Evolutionary conservation across 495 filamentous ascomycete genomes (phyloP).

Genomic region (Penicillium manginii): DNA sequence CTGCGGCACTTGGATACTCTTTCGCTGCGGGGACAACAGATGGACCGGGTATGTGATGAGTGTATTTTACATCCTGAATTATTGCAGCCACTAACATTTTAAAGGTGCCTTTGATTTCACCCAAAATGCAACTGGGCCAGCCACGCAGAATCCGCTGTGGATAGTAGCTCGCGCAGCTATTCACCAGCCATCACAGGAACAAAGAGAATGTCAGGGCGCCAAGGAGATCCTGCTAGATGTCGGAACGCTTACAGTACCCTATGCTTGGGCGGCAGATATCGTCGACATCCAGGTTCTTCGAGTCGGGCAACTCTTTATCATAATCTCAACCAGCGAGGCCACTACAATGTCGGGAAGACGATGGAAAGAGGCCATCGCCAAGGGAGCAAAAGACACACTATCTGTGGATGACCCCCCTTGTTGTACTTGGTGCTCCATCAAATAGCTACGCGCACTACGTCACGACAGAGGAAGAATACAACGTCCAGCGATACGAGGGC

Average conservation of each 20-base stretch:
- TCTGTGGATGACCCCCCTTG: constrained; percentile 63
- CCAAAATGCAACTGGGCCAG: constrained; percentile 77
- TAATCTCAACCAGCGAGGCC: constrained; percentile 88
- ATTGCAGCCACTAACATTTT: no score
- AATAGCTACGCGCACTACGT: constrained; percentile 98
- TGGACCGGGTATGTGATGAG: constrained; percentile 60
- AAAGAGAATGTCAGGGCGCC: constrained; percentile 75
- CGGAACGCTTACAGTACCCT: constrained; percentile 77
- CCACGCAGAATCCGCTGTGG: constrained; percentile 81
- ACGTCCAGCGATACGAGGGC: constrained; percentile 90
- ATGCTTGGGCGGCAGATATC: constrained; percentile 90
- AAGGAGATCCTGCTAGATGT: constrained; percentile 93
- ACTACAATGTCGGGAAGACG: constrained; percentile 94
- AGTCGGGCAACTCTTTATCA: constrained; percentile 84
- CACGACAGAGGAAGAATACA: constrained; percentile 89
- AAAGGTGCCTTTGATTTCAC: constrained; percentile 84
- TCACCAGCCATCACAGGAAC: constrained; percentile 70
- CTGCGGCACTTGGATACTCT: constrained; percentile 90
- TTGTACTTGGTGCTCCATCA: constrained; percentile 90
- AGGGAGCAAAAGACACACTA: constrained; percentile 53
- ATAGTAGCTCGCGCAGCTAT: constrained; percentile 71
- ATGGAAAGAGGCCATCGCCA: constrained; percentile 81
- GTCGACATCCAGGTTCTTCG: constrained; percentile 90
- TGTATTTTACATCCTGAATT: not conserved
- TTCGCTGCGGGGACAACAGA: constrained; percentile 96